Evolutionary conservation across 2,329 filamentous ascomycete species (phyloP).

Genomic region (Epichloe gansuensis): DNA sequence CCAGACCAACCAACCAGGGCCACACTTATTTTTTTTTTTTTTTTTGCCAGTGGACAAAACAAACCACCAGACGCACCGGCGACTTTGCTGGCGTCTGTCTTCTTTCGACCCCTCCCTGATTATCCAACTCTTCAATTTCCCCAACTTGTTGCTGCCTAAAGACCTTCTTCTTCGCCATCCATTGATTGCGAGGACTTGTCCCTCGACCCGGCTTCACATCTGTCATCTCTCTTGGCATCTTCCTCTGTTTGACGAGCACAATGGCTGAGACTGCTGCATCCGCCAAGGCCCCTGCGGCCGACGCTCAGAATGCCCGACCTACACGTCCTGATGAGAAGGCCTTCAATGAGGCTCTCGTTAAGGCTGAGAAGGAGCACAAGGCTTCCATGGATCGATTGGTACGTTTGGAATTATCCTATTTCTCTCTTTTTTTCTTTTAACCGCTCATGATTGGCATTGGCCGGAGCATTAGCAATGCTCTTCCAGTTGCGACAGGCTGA

Average conservation of each 20-base stretch:
- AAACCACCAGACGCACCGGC: not conserved
- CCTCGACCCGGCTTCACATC: slow-evolving; percentile 9
- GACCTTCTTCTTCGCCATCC: not conserved
- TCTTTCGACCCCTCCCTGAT: not conserved
- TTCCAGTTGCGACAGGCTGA: not conserved
- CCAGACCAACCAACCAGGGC: not conserved
- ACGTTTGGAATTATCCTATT: slow-evolving; percentile 11
- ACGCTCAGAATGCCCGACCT: slow-evolving; percentile 46
- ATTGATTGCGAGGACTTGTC: slow-evolving; percentile 4
- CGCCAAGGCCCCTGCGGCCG: slow-evolving; percentile 30
- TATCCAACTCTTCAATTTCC: not conserved
- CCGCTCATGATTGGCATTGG: no score
- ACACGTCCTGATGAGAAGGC: slow-evolving; percentile 77
- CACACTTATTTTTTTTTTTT: not conserved
- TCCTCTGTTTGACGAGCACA: slow-evolving; percentile 18
- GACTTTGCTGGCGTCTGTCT: not conserved
- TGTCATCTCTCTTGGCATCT: slow-evolving; percentile 7
- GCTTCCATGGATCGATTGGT: slow-evolving; percentile 53
- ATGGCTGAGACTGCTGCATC: slow-evolving; percentile 34
- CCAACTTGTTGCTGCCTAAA: not conserved
- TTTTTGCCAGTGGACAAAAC: not conserved
- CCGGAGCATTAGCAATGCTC: not conserved
- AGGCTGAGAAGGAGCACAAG: slow-evolving; percentile 79
- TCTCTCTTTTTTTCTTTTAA: not conserved
- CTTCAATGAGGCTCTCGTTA: slow-evolving; percentile 67